These are phyloP conservation scores for Hansfordia pulvinata DNA, from an alignment of 2,329 filamentous ascomycete genomes.

Conservation along the genomic window DNA sequence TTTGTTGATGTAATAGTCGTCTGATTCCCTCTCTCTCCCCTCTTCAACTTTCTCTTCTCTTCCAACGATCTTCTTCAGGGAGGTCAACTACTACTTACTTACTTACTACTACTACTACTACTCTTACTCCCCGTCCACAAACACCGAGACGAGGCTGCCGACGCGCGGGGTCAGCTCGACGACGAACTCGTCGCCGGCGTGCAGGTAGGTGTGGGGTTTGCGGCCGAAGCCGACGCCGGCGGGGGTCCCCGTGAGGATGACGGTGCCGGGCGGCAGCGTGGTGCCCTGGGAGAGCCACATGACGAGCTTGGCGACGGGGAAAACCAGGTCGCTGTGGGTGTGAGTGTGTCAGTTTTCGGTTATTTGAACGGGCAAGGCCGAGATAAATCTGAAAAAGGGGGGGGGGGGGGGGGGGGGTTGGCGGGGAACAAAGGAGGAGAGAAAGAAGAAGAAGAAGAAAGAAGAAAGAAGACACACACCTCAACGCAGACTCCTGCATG, in stretches of 20 bases:
- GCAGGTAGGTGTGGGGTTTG: constrained; percentile 24
- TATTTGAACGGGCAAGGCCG: no score
- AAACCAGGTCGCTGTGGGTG: constrained; percentile 37
- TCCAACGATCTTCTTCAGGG: no score
- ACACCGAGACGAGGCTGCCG: constrained; percentile 30
- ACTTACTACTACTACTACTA: neutral
- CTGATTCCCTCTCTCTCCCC: no score
- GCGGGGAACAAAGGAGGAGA: no score
- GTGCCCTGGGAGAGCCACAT: constrained; percentile 30
- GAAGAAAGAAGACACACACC: constrained; percentile 13
- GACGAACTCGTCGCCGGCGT: constrained; percentile 29
- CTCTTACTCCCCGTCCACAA: constrained; percentile 15
- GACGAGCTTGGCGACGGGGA: constrained; percentile 32
- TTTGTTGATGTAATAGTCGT: no score
- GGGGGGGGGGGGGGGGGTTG: no score
- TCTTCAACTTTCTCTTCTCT: no score
- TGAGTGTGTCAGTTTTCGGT: constrained; percentile 19
- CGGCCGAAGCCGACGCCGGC: constrained; percentile 25
- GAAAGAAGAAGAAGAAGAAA: no score
- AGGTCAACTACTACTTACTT: no score
- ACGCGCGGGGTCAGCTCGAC: constrained; percentile 33
- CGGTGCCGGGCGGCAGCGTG: constrained; percentile 35
- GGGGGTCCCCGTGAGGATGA: constrained; percentile 34
- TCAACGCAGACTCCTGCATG: constrained; percentile 27
- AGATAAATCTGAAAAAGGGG: no score